These are phyloP conservation scores for Bombardia bombarda DNA, from an alignment of 495 filamentous ascomycete genomes.

Conservation along the genomic window DNA sequence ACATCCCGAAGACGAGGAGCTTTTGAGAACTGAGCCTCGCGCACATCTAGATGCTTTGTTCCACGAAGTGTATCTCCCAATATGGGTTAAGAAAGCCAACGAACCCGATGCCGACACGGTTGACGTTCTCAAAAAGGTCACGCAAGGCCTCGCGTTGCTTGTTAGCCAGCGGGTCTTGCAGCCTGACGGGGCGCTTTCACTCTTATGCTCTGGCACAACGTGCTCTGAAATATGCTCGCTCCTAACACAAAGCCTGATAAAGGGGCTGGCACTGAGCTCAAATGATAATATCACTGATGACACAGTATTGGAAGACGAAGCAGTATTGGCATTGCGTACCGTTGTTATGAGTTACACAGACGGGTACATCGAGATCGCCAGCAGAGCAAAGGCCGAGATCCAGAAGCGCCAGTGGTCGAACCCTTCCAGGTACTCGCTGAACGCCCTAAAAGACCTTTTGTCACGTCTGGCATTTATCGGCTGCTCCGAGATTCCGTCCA, in stretches of 20 bases:
- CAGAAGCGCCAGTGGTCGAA: slow-evolving; percentile 18
- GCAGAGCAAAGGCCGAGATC: slow-evolving; percentile 17
- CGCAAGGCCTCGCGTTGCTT: slow-evolving; percentile 31
- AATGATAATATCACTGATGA: slow-evolving; percentile 21
- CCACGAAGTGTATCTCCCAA: slow-evolving; percentile 29
- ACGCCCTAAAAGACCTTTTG: slow-evolving; percentile 17
- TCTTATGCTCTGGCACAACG: slow-evolving; percentile 24
- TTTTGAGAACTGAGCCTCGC: slow-evolving; percentile 9
- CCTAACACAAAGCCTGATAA: slow-evolving; percentile 12
- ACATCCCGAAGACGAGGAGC: slow-evolving; percentile 17
- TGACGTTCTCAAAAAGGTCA: slow-evolving; percentile 27
- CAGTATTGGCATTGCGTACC: slow-evolving; percentile 28
- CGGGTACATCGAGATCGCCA: slow-evolving; percentile 20
- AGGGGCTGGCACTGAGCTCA: slow-evolving; percentile 16
- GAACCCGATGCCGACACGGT: slow-evolving; percentile 18
- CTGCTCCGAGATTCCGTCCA: slow-evolving; percentile 21
- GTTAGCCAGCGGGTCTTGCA: slow-evolving; percentile 22
- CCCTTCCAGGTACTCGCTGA: slow-evolving; percentile 18
- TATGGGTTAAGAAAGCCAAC: slow-evolving; percentile 25
- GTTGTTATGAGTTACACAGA: slow-evolving; percentile 28
- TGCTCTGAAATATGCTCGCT: slow-evolving; percentile 29
- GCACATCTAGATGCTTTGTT: slow-evolving; percentile 21
- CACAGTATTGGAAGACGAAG: slow-evolving; percentile 28
- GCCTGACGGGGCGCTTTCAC: slow-evolving; percentile 6
- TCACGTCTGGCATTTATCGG: slow-evolving; percentile 27